These are phyloP conservation scores for Dactylellina parvicollis DNA, from an alignment of 2,329 filamentous ascomycete genomes.

Conservation along the genomic window DNA sequence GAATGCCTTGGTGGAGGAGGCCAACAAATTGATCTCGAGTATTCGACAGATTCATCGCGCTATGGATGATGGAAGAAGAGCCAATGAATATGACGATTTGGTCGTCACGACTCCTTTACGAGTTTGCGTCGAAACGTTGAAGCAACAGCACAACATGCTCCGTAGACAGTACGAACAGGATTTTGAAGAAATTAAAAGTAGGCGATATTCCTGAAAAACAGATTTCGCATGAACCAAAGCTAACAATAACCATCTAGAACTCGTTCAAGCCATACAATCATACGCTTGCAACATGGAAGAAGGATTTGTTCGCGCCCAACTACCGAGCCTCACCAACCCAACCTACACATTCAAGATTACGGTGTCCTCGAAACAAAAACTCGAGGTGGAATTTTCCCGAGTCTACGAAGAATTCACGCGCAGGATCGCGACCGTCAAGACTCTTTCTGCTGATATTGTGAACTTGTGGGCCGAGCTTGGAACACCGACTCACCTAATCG, in stretches of 20 bases:
- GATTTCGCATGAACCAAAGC: neutral
- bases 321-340: conserved; percentile 84
- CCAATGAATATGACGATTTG: conserved; percentile 65
- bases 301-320: conserved; percentile 82
- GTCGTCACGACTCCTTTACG: conserved; percentile 84
- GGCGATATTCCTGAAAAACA: conserved; percentile 58
- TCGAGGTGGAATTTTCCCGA: conserved; percentile 90
- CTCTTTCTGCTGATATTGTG: conserved; percentile 83
- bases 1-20: conserved; percentile 88
- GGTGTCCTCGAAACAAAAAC: conserved; percentile 81
- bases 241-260: conserved; percentile 68
- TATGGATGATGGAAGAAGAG: conserved; percentile 45
- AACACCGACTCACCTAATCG: conserved; percentile 91
- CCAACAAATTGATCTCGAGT: conserved; percentile 80
- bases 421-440: conserved; percentile 78
- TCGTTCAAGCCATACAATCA: conserved; percentile 90
- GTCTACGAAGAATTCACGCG: conserved; percentile 97
- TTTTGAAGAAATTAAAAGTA: conserved; percentile 94
- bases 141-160: conserved; percentile 85
- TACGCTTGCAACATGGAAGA: conserved; percentile 95
- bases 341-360: conserved; percentile 87
- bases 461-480: conserved; percentile 95
- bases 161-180: conserved; percentile 86
- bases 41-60: conserved; percentile 78
- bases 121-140: conserved; percentile 79